A percentile compares a stretch with the other conserved stretches of the same genome.
These are phyloP conservation scores for Eustoma russellianum DNA, from an alignment of 257 asterid species.

Conservation along the genomic window DNA sequence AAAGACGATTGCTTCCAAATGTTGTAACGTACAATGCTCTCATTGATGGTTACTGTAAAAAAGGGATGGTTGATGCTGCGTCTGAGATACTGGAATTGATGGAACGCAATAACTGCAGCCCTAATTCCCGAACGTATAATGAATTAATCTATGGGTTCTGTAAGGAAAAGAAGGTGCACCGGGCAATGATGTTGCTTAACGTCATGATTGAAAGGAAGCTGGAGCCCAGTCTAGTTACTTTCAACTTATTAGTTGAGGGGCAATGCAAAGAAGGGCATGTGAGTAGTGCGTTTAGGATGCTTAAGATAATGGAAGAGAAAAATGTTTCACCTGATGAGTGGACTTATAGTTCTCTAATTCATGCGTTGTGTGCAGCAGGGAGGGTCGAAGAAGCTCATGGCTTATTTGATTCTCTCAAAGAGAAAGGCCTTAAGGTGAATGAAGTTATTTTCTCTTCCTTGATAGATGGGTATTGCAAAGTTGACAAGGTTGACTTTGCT, in stretches of 20 bases:
- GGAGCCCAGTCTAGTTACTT: conserved; percentile 43
- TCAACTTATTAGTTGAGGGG: conserved; percentile 54
- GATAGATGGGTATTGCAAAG: conserved; percentile 50
- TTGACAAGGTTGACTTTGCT: conserved; percentile 44
- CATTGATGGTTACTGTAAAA: conserved; percentile 59
- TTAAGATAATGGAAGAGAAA: conserved; percentile 51
- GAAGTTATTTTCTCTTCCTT: conserved; percentile 46
- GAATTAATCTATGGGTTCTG: conserved; percentile 62
- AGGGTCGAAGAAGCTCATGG: conserved; percentile 38
- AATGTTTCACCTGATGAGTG: conserved; percentile 47
- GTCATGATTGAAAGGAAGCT: conserved; percentile 45
- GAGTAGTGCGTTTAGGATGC: conserved; percentile 55
- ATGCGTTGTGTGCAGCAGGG: conserved; percentile 53
- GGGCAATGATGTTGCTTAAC: conserved; percentile 56
- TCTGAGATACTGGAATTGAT: conserved; percentile 38
- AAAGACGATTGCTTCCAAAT: conserved; percentile 41
- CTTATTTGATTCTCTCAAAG: conserved; percentile 38
- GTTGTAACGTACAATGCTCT: conserved; percentile 57
- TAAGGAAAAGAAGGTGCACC: conserved; percentile 43
- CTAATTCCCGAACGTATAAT: conserved; percentile 58
- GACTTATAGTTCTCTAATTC: conserved; percentile 51
- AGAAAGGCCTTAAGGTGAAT: conserved; percentile 38
- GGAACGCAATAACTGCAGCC: conserved; percentile 40
- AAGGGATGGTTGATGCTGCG: conserved; percentile 47
- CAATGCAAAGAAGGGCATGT: conserved; percentile 54